Conservation (phyloP, 2,329 filamentous ascomycete genomes). For the Alternaria panax region DNA sequence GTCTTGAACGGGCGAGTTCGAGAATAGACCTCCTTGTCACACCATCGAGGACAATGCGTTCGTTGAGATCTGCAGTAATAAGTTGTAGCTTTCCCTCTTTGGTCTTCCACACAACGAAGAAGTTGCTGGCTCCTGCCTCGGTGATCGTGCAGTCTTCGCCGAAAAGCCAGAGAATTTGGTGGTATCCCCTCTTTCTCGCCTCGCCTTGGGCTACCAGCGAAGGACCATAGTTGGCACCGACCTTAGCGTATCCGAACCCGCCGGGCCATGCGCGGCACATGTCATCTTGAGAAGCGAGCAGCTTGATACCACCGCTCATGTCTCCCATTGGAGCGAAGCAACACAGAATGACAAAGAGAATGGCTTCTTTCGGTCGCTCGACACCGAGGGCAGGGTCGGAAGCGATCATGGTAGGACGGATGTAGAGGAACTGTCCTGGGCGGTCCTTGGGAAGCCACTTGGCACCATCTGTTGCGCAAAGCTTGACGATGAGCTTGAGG, state of each 20-base stretch:
- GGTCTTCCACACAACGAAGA: conserved; percentile 82
- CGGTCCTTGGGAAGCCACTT: conserved; percentile 79
- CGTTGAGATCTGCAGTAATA: conserved; percentile 82
- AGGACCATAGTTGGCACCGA: conserved; percentile 93
- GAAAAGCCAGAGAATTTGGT: conserved; percentile 95
- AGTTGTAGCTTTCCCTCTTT: conserved; percentile 72
- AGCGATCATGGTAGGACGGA: conserved; percentile 86
- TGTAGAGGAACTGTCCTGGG: conserved; percentile 77
- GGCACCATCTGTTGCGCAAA: conserved; percentile 75
- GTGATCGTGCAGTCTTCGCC: conserved; percentile 79
- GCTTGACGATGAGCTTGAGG: conserved; percentile 74
- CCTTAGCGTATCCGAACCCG: conserved; percentile 89
- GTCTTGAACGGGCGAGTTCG: conserved; percentile 71
- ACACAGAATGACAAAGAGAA: conserved; percentile 79
- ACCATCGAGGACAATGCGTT: conserved; percentile 84
- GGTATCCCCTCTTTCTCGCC: conserved; percentile 75
- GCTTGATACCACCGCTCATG: conserved; percentile 61
- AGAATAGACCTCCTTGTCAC: conserved; percentile 85
- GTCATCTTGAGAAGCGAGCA: conserved; percentile 81
- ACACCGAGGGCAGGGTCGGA: conserved; percentile 83
- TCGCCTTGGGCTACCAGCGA: conserved; percentile 79
- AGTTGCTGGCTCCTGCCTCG: conserved; percentile 91
- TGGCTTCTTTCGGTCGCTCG: conserved; percentile 78
- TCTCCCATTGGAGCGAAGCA: conserved; percentile 57
- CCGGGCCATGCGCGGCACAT: conserved; percentile 92